Base-by-base conservation (phyloP, 2,329 filamentous ascomycete genomes). In the Tricladium varicosporioides region DNA sequence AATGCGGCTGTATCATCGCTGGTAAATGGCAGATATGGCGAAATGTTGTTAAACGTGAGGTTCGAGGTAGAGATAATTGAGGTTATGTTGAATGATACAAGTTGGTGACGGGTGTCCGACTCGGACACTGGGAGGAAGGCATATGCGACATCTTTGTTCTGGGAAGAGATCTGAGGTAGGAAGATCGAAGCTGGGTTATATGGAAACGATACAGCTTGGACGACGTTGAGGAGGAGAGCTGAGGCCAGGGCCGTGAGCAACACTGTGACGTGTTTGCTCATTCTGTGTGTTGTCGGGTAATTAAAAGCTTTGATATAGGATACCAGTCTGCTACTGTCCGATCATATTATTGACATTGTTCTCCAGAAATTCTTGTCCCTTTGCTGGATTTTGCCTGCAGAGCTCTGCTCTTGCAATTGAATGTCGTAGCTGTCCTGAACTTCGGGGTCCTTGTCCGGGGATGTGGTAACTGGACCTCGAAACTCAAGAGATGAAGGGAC, bases 101-200 rank as follows among this genome's bases (percentile, higher is more conserved):
- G 79, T 51, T 86, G 77, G 10, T 62, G 53, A 15, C 36, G 36
- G 7, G 63, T 53, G 8, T 59, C 58, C 2, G 60, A 58, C 15
- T 49, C 75, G 11, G 71, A 70, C 66, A 70, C 78, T 65, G 69
- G 76, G 40, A 78, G 33, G 65, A 96, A 85, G 62, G 93, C 79
- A 71, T 94, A 96, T 58, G 85, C 85, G 32, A 83, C 70, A 15
- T 83, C 77, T 59, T 73, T 71, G 53, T 75, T 74, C 18, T 75
- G 71, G 59, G 80, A 77, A 53, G 76, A 71, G 56, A 73, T 68
- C 5, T 80, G 77, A 14, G 74, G 72, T 47, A 85, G 78, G 57
- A 93, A 80, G 52, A 95, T 80, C 31, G 82, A 84, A 0, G 91
- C 91, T 2, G 91, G 88, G 54, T 86, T 85, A 75, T 95, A 96